phyloP scores from a whole-genome alignment of 495 filamentous ascomycete species.

The Annulohypoxylon nitens region DNA sequence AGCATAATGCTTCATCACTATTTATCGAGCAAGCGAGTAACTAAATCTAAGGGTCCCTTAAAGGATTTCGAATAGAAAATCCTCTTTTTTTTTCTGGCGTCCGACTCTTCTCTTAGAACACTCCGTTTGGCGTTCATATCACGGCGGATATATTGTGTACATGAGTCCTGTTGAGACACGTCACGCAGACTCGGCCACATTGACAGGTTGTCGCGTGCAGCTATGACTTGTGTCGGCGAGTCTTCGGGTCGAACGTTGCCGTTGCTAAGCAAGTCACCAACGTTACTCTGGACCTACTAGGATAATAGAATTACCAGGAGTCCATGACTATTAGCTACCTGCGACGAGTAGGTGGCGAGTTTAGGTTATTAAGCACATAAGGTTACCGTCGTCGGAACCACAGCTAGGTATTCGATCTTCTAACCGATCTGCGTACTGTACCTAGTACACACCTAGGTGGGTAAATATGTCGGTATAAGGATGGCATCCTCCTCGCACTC shows the following conservation, averaged over 20 bases:
- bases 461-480: not conserved
- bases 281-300: not conserved
- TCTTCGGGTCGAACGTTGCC: slow-evolving; percentile 7
- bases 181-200: slow-evolving; percentile 29
- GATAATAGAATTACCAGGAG: too few species aligned
- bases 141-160: not conserved
- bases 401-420: not conserved
- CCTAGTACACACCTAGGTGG: not conserved
- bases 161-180: slow-evolving; percentile 19
- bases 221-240: slow-evolving; percentile 21
- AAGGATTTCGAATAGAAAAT: not conserved
- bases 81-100: not conserved
- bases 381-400: not conserved
- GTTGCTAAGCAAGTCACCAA: not conserved
- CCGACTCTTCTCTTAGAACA: not conserved
- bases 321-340: too few species aligned
- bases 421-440: too few species aligned
- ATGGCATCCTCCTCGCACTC: too few species aligned
- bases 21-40: not conserved
- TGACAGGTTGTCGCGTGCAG: slow-evolving; percentile 26
- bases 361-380: slow-evolving; percentile 4
- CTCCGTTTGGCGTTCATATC: slow-evolving; percentile 6
- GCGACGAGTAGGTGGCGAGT: not conserved
- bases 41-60: not conserved
- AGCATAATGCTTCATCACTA: too few species aligned